Base-by-base conservation (phyloP, 257 asterid species). In the Apocynum venetum region DNA sequence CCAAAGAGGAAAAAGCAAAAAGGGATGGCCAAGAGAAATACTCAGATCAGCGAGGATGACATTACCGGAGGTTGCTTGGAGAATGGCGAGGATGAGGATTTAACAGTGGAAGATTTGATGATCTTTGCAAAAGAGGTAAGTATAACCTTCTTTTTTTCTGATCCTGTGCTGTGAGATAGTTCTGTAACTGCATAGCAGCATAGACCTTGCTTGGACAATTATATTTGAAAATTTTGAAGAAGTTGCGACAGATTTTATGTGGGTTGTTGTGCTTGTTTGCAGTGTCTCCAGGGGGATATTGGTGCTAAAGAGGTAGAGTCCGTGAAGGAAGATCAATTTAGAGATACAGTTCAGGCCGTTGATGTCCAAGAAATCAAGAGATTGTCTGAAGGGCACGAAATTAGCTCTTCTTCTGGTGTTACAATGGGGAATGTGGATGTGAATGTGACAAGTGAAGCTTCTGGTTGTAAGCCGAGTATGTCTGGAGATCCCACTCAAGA, bases 101-200 rank as follows among this genome's bases (percentile, higher is more conserved):
- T 86, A 79, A 86, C 88, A 0, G 73, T 86, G 53, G 88, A 86
- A 40, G 89, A 86, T 71, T 61, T 87, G 44, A 76, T 87, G 80
- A 78, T 55, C 65, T 84, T 84, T 38, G 90, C 90, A 40, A 77
- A 84, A 76, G 90, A 87, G 89, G 89, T 80, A 36, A 47, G 66
- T 51, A 25, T 25, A 25, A 25, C 31, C 31, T 47, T 49, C 6
- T 2, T 3, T n/a, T 52, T n/a, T 53, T 0, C 25, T 51, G 56
- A 25, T 13, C 52, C 41, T 64, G 43, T 25, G 12, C 31, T 25
- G 31, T 25, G 31, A 25, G 31, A 25, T 25, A 25, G 31, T 25
- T 25, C 31, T 25, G 31, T 25, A 25, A 25, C 31, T 25, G 31
- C 31, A 25, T 25, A 25, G 31, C 31, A 25, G 31, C 31, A 25